Percentiles rank a stretch among this genome's conserved stretches.
Evolutionary conservation across 2,329 filamentous ascomycete species (phyloP).

Genomic region (Penicillium crustosum): DNA sequence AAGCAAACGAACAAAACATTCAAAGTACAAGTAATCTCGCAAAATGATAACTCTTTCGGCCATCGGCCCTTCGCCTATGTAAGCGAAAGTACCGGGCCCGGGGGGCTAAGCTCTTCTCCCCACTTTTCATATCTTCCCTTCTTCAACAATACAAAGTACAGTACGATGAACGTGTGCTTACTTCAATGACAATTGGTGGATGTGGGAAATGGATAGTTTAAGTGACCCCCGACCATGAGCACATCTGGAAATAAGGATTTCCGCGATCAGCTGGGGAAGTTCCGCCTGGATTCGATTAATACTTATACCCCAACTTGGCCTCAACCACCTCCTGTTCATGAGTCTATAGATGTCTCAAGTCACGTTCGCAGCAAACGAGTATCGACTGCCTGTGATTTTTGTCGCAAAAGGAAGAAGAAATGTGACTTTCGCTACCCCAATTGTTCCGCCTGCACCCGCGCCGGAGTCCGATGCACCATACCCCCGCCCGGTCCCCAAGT

Average conservation of each 20-base stretch:
- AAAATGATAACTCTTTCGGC: not conserved
- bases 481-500: conserved; percentile 41
- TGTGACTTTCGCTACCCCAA: conserved; percentile 45
- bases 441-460: conserved; percentile 41
- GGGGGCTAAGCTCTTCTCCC: not conserved
- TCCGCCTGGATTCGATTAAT: conserved; percentile 29
- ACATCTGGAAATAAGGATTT: conserved; percentile 32
- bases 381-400: conserved; percentile 43
- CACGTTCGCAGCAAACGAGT: conserved; percentile 38
- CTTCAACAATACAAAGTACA: not conserved
- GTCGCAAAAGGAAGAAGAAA: conserved; percentile 44
- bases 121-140: not conserved
- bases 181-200: conserved; percentile 3
- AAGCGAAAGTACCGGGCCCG: not conserved
- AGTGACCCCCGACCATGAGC: conserved; percentile 25
- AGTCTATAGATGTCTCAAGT: conserved; percentile 11
- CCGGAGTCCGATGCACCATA: conserved; percentile 43
- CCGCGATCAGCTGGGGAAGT: conserved; percentile 36
- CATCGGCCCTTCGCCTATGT: not conserved
- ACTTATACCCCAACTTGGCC: conserved; percentile 16
- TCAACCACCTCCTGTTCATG: conserved; percentile 10
- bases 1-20: too few species aligned
- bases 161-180: not conserved
- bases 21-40: not conserved
- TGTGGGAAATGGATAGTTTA: conserved; percentile 25